These are phyloP conservation scores for Auricularia sp. DNA, from an alignment of 768 basidiomycete species.

Conservation along the genomic window DNA sequence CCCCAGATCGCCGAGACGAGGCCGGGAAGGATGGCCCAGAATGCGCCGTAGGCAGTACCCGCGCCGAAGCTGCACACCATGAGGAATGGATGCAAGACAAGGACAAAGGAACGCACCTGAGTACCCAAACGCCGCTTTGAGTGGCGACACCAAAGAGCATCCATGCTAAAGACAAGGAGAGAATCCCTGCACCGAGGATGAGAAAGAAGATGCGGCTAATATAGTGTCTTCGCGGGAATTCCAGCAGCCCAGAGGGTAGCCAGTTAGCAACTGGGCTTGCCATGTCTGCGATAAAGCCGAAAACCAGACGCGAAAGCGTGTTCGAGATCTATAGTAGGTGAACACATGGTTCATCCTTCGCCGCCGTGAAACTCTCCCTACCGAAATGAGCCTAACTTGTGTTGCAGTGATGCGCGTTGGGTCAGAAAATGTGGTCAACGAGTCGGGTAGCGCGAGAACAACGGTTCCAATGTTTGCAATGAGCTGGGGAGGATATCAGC, in stretches of 20 bases:
- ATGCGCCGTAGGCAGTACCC: slow-evolving; percentile 58
- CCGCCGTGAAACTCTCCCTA: background rate
- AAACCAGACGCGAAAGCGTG: slow-evolving; percentile 55
- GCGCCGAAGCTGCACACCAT: slow-evolving; percentile 40
- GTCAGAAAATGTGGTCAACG: slow-evolving; percentile 5
- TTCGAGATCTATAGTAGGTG: slow-evolving; percentile 38
- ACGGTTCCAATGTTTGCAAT: slow-evolving; percentile 77
- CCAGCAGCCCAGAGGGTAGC: slow-evolving; percentile 25
- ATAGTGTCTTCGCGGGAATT: slow-evolving; percentile 37
- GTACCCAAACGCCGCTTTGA: slow-evolving; percentile 50
- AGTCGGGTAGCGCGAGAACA: slow-evolving; percentile 47
- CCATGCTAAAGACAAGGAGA: slow-evolving; percentile 47
- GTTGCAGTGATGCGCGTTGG: slow-evolving; percentile 25
- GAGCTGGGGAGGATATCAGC: slow-evolving; percentile 19
- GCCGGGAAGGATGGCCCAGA: slow-evolving; percentile 68
- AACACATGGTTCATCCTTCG: background rate
- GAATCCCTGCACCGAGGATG: slow-evolving; percentile 28
- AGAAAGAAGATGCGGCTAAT: slow-evolving; percentile 58
- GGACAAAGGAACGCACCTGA: slow-evolving; percentile 39
- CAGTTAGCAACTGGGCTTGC: slow-evolving; percentile 50
- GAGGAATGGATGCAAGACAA: background rate
- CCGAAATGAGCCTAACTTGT: slow-evolving; percentile 62
- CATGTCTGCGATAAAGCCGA: slow-evolving; percentile 64
- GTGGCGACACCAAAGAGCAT: slow-evolving; percentile 38
- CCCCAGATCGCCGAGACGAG: slow-evolving; percentile 69